Conservation (phyloP, 257 asterid species). For the Lantana camara region DNA sequence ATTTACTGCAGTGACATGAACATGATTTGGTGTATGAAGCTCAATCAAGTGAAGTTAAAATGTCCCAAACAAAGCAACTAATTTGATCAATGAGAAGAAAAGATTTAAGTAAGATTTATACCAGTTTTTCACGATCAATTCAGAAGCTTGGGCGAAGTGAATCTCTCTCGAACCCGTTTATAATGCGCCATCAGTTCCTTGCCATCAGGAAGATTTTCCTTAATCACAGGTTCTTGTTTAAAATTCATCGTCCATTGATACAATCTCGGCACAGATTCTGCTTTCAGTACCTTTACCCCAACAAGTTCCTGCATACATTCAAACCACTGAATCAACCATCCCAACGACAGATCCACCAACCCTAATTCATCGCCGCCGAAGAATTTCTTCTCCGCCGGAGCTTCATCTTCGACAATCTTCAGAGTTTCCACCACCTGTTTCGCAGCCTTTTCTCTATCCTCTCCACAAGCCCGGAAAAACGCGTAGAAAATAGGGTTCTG, state of each 20-base stretch:
- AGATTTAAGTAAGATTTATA: no score
- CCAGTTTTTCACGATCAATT: no score
- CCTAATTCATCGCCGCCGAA: constrained; percentile 43
- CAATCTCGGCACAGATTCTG: constrained; percentile 34
- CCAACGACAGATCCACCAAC: constrained; percentile 41
- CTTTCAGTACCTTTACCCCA: constrained; percentile 33
- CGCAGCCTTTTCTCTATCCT: constrained; percentile 30
- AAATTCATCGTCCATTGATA: constrained; percentile 40
- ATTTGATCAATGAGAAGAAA: no score
- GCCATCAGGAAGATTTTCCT: constrained; percentile 35
- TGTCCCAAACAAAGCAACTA: no score
- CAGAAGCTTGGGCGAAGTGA: no score
- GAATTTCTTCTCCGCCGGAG: constrained; percentile 47
- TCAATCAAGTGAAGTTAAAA: no score
- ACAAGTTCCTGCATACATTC: constrained; percentile 24
- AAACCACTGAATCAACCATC: constrained; percentile 36
- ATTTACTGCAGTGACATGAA: no score
- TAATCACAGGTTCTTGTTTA: constrained; percentile 35
- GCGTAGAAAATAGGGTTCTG: constrained; percentile 16
- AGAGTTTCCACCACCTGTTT: constrained; percentile 30
- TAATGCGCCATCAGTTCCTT: constrained; percentile 25
- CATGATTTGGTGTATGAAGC: no score
- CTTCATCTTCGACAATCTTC: constrained; percentile 38
- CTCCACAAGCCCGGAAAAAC: constrained; percentile 31
- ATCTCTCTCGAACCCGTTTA: constrained; percentile 14